A percentile compares a stretch with the other conserved stretches of the same genome.
These are phyloP conservation scores for Phytophthora podocarpi DNA, from an alignment of 352 stramenopile species.

Conservation along the genomic window DNA sequence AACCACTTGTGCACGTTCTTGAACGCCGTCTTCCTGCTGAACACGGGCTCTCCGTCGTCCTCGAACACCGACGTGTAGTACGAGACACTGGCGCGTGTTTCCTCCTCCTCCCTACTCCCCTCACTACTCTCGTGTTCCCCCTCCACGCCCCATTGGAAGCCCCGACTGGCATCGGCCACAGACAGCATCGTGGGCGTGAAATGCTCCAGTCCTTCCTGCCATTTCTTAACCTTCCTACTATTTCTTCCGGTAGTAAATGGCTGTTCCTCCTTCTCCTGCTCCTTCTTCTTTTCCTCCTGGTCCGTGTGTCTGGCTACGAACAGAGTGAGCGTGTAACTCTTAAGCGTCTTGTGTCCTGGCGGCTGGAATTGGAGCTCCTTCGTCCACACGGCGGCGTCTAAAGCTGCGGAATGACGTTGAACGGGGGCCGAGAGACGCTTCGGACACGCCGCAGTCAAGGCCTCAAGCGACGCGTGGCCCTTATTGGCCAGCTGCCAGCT, in stretches of 20 bases:
- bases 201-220: constrained; percentile 69
- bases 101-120: background rate
- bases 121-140: background rate
- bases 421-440: background rate
- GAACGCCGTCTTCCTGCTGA: constrained; percentile 37
- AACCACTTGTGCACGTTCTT: constrained; percentile 68
- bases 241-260: too few species aligned
- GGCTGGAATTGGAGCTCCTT: constrained; percentile 39
- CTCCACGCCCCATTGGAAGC: constrained; percentile 44
- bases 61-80: constrained; percentile 26
- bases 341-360: constrained; percentile 16
- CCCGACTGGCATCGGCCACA: constrained; percentile 53
- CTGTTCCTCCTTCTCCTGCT: background rate
- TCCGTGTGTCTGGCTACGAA: constrained; percentile 31
- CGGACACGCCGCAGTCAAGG: constrained; percentile 22
- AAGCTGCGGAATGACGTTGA: background rate
- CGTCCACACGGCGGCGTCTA: constrained; percentile 37
- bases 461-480: constrained; percentile 59
- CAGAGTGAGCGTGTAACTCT: constrained; percentile 57
- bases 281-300: background rate
- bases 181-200: constrained; percentile 84
- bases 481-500: constrained; percentile 70
- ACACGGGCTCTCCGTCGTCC: constrained; percentile 25
- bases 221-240: constrained; percentile 45
- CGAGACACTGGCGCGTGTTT: background rate